Evolutionary conservation across 2,329 filamentous ascomycete genomes (phyloP).

Genomic region (Alternaria infectoria): DNA sequence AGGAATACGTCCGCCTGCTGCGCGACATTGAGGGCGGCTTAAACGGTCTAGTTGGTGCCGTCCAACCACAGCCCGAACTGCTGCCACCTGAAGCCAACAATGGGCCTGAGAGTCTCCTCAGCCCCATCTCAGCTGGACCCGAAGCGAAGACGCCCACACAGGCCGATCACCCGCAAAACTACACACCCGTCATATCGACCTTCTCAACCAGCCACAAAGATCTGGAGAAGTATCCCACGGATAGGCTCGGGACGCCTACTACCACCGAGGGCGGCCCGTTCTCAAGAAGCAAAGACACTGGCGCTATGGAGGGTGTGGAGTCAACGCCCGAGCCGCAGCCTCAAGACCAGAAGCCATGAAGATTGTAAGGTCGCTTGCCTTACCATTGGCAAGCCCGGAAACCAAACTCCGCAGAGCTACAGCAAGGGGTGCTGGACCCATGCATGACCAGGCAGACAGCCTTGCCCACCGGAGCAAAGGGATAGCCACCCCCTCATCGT

Average conservation of each 20-base stretch:
- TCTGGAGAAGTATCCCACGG: slow-evolving; percentile 54
- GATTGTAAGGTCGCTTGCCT: neutral
- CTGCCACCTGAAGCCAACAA: slow-evolving; percentile 23
- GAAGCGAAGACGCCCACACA: slow-evolving; percentile 51
- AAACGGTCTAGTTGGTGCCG: slow-evolving; percentile 48
- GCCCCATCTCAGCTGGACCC: slow-evolving; percentile 40
- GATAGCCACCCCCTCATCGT: neutral
- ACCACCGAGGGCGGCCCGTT: slow-evolving; percentile 31
- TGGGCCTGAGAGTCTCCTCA: slow-evolving; percentile 39
- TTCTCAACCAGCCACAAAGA: slow-evolving; percentile 61
- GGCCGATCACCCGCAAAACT: slow-evolving; percentile 41
- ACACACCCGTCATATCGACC: slow-evolving; percentile 57
- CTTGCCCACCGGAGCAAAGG: neutral
- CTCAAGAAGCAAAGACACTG: slow-evolving; percentile 25
- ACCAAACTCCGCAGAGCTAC: neutral
- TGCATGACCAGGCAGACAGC: neutral
- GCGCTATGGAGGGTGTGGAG: slow-evolving; percentile 38
- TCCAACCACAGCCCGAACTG: slow-evolving; percentile 20
- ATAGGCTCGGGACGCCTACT: slow-evolving; percentile 49
- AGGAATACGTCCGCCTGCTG: slow-evolving; percentile 92
- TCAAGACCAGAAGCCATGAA: slow-evolving; percentile 19
- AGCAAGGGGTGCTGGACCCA: neutral
- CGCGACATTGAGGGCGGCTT: slow-evolving; percentile 92
- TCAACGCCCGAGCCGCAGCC: slow-evolving; percentile 21
- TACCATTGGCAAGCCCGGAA: neutral